Base-by-base conservation (phyloP, 2,329 filamentous ascomycete genomes). In the Fusarium algeriense region DNA sequence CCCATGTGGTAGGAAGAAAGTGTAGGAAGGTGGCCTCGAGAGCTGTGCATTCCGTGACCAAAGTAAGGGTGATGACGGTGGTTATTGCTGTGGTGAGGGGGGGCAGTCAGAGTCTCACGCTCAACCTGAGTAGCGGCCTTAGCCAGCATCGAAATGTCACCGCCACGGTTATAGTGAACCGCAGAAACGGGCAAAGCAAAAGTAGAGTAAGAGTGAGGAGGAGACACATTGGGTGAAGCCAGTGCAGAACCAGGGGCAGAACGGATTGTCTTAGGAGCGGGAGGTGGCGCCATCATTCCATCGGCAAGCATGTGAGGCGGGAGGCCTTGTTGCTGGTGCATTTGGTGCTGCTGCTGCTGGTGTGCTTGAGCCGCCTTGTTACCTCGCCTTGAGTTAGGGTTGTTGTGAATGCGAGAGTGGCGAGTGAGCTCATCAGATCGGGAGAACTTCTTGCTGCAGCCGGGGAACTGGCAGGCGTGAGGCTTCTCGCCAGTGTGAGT, bases 401-500 rank as follows among this genome's bases (percentile, higher is more conserved):
- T 99, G 89, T 93, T 98, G 89, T 99, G 95, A 85, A 99, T 99
- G 81, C 95, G 90, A 80, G 95, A 98, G 84, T 99, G 95, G 68
- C 95, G 91, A 69, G 96, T 99, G 75, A 99, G 87, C 84, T 99
- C 95, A 80, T 99, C 95, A 15, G 95, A 98, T 72, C 95, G 91
- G 72, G 93, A 97, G 85, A 99, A 98, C 78, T 95, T 93, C 85
- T 98, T 98, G 76, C 93, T 95, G 89, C 95, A 98, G 76, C 95
- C 94, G 7, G 94, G 94, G 78, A 95, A 98, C 81, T 93, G 91
- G 89, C 95, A 99, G 69, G 93, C 95, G 79, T 98, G 96, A 50
- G 95, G 95, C 87, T 98, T 99, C 86, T 99, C 95, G 77, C 95
- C 96, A 0, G 95, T 99, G 83, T 99, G 95, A 10, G 96, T 98